phyloP scores from a whole-genome alignment of 805 yeast genomes.

The Hanseniaspora jakobsenii region DNA sequence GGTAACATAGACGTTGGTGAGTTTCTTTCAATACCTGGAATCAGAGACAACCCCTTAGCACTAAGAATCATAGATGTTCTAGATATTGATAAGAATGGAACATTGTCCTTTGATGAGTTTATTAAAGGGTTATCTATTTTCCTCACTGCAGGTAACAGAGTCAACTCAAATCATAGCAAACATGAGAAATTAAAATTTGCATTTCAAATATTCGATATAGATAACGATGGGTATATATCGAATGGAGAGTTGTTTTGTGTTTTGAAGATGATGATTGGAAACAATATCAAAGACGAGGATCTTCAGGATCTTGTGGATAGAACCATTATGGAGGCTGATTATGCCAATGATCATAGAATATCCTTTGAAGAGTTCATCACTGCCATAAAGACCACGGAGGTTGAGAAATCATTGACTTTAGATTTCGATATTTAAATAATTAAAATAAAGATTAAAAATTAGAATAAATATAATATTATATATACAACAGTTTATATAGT shows the following conservation, averaged over 20 bases:
- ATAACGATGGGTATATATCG: conserved; percentile 85
- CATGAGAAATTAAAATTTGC: conserved; percentile 50
- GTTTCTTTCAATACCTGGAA: conserved; percentile 86
- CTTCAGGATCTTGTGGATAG: conserved; percentile 94
- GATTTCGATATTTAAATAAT: conserved; percentile 28
- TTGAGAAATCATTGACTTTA: conserved; percentile 49
- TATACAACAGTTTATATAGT: background rate
- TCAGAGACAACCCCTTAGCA: conserved; percentile 80
- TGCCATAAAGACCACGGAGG: conserved; percentile 45
- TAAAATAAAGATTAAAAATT: background rate
- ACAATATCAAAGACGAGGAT: conserved; percentile 71
- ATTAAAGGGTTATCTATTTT: conserved; percentile 77
- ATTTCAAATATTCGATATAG: conserved; percentile 89
- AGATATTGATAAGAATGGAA: conserved; percentile 86
- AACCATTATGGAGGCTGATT: conserved; percentile 85
- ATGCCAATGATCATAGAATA: conserved; percentile 74
- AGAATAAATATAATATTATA: background rate
- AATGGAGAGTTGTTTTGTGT: conserved; percentile 91
- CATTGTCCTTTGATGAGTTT: conserved; percentile 90
- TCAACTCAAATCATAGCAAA: conserved; percentile 29
- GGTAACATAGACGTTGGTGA: conserved; percentile 88
- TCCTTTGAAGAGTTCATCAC: conserved; percentile 76
- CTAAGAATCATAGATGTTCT: conserved; percentile 83
- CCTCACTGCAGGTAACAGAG: conserved; percentile 64
- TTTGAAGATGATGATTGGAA: conserved; percentile 93